These are phyloP conservation scores for Linnemannia zychae DNA, from an alignment of 192 early-diverging fungal genomes.

Conservation along the genomic window DNA sequence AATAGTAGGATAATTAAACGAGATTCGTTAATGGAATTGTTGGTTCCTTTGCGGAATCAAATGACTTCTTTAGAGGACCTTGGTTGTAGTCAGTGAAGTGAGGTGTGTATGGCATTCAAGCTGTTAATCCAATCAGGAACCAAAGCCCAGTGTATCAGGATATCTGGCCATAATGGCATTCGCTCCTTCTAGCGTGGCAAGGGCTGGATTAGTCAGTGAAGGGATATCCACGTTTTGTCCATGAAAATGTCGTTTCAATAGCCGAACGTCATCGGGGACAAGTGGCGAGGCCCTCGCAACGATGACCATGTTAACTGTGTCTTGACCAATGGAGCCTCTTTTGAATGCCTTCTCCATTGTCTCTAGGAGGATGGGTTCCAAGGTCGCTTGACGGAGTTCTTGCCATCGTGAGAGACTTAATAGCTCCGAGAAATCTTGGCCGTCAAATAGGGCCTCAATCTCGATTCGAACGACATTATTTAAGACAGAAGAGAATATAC, in stretches of 20 bases:
- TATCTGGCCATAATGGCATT: neutral
- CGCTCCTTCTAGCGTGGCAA: neutral
- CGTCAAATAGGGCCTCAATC: neutral
- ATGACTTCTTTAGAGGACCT: too few relatives aligned
- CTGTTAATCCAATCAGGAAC: too few relatives aligned
- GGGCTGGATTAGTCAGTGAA: neutral
- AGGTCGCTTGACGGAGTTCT: neutral
- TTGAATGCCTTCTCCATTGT: neutral
- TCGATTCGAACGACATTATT: neutral
- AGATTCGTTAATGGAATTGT: too few relatives aligned
- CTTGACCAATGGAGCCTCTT: neutral
- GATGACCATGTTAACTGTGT: neutral
- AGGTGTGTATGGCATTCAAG: too few relatives aligned
- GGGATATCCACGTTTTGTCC: neutral
- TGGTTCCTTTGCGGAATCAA: too few relatives aligned
- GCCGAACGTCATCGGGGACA: neutral
- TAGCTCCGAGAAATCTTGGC: neutral
- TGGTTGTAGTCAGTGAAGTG: too few relatives aligned
- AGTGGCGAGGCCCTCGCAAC: neutral
- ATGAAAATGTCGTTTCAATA: neutral
- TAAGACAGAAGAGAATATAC: neutral
- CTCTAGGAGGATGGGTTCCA: neutral
- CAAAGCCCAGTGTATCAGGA: too few relatives aligned
- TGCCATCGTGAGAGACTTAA: neutral
- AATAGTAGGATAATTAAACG: too few relatives aligned